phyloP scores from a whole-genome alignment of 306 rosid species.

The Castanospermum australe region DNA sequence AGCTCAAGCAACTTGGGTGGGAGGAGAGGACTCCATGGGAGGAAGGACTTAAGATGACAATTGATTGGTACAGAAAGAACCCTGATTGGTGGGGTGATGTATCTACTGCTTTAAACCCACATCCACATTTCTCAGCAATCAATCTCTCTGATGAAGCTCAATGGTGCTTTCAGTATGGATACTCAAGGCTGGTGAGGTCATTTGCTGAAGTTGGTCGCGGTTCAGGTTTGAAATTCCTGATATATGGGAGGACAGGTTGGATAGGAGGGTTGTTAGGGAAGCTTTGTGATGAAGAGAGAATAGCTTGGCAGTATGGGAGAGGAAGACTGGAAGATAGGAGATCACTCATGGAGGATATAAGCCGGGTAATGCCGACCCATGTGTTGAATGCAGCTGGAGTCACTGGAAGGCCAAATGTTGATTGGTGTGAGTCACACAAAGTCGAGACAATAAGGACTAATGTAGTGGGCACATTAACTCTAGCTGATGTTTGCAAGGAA shows the following conservation, averaged over 20 bases:
- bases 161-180: slow-evolving; percentile 55
- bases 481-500: slow-evolving; percentile 73
- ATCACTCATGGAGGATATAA: slow-evolving; percentile 58
- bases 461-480: slow-evolving; percentile 57
- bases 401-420: slow-evolving; percentile 77
- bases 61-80: slow-evolving; percentile 62
- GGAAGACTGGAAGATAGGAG: slow-evolving; percentile 63
- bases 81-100: slow-evolving; percentile 86
- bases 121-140: slow-evolving; percentile 52
- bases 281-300: slow-evolving; percentile 53
- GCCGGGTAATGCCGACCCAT: slow-evolving; percentile 55
- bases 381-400: slow-evolving; percentile 76
- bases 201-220: slow-evolving; percentile 32
- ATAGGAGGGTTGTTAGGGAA: slow-evolving; percentile 69
- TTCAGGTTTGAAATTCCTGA: slow-evolving; percentile 50
- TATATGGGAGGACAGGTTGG: slow-evolving; percentile 77
- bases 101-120: slow-evolving; percentile 60
- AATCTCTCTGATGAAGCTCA: slow-evolving; percentile 51
- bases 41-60: slow-evolving; percentile 61
- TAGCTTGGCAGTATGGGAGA: slow-evolving; percentile 57
- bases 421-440: slow-evolving; percentile 76
- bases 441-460: slow-evolving; percentile 64
- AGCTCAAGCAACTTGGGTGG: slow-evolving; percentile 72
- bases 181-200: slow-evolving; percentile 49
- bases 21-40: slow-evolving; percentile 61